Percentiles rank a stretch among this genome's conserved stretches.
Conservation (phyloP, 1,139 yeast species). For the Hansenula lynferdii region DNA sequence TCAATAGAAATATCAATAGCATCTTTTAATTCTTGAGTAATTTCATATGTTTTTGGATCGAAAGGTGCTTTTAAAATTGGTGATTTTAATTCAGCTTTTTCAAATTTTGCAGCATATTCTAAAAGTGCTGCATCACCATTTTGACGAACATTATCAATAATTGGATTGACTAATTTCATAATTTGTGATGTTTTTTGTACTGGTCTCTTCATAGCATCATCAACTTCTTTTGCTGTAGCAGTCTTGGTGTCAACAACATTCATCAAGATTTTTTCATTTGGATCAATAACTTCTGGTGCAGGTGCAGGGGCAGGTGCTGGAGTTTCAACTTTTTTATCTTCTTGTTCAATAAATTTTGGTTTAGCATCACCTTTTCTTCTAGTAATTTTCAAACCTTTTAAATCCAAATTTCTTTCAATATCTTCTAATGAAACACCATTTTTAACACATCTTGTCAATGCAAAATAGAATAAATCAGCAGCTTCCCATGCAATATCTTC, state of each 20-base stretch:
- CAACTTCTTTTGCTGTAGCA: conserved; percentile 40
- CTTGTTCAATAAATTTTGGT: conserved; percentile 58
- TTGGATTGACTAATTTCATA: conserved; percentile 88
- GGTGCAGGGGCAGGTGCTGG: conserved; percentile 17
- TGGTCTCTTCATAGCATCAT: conserved; percentile 73
- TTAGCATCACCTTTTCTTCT: conserved; percentile 97
- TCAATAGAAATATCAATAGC: conserved; percentile 88
- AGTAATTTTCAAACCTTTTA: conserved; percentile 80
- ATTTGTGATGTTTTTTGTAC: conserved; percentile 88
- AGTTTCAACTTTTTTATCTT: conserved; percentile 25
- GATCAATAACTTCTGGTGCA: conserved; percentile 18
- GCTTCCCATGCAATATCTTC: conserved; percentile 95
- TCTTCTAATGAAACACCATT: conserved; percentile 76
- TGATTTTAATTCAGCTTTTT: conserved; percentile 63
- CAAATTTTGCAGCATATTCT: conserved; percentile 87
- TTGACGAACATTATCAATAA: conserved; percentile 67
- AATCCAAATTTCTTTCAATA: conserved; percentile 77
- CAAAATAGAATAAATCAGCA: conserved; percentile 91
- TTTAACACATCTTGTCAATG: conserved; percentile 80
- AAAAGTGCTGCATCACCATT: conserved; percentile 84
- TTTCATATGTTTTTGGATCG: conserved; percentile 67
- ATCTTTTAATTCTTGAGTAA: conserved; percentile 69
- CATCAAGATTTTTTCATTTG: conserved; percentile 48
- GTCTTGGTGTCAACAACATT: conserved; percentile 50
- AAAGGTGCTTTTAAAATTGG: conserved; percentile 89